These are phyloP conservation scores for Xylariaceae sp. DNA, from an alignment of 2,329 filamentous ascomycete species.

Conservation along the genomic window DNA sequence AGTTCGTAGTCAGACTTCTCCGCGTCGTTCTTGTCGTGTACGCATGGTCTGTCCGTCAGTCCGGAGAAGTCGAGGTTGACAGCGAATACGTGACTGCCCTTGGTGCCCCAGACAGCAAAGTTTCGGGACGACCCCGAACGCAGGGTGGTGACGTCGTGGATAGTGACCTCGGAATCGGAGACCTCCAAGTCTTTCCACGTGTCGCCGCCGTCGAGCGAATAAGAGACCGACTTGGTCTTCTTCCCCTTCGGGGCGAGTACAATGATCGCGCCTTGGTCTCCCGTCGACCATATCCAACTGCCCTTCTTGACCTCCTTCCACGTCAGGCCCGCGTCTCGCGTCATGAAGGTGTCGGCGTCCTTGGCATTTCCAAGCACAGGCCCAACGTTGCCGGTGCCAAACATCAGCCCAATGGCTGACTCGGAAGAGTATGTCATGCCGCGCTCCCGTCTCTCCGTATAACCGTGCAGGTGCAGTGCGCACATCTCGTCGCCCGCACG, in stretches of 20 bases:
- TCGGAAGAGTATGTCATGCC: slow-evolving; percentile 82
- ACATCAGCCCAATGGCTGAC: slow-evolving; percentile 83
- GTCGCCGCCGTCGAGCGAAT: slow-evolving; percentile 74
- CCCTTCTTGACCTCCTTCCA: slow-evolving; percentile 88
- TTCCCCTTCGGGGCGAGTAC: slow-evolving; percentile 73
- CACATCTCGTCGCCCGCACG: slow-evolving; percentile 60
- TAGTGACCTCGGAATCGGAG: slow-evolving; percentile 60
- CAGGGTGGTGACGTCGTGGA: slow-evolving; percentile 80
- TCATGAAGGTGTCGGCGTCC: slow-evolving; percentile 85
- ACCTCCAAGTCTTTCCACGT: slow-evolving; percentile 77
- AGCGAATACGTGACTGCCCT: slow-evolving; percentile 57
- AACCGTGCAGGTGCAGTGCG: slow-evolving; percentile 88
- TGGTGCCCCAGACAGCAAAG: slow-evolving; percentile 81
- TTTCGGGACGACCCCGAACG: slow-evolving; percentile 85
- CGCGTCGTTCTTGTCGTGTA: slow-evolving; percentile 54
- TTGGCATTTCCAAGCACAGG: slow-evolving; percentile 57
- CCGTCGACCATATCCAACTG: slow-evolving; percentile 87
- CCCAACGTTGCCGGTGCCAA: slow-evolving; percentile 89
- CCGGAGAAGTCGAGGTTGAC: slow-evolving; percentile 87
- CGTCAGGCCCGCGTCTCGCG: slow-evolving; percentile 78
- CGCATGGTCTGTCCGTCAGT: slow-evolving; percentile 67
- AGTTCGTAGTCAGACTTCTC: slow-evolving; percentile 68
- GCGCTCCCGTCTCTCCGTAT: slow-evolving; percentile 81
- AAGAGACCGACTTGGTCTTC: slow-evolving; percentile 64
- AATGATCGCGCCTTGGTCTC: slow-evolving; percentile 89